Evolutionary conservation across 495 filamentous ascomycete genomes (phyloP), one percentile per base, ranked within the genome.

Genomic region (Sporormia fimetaria): DNA sequence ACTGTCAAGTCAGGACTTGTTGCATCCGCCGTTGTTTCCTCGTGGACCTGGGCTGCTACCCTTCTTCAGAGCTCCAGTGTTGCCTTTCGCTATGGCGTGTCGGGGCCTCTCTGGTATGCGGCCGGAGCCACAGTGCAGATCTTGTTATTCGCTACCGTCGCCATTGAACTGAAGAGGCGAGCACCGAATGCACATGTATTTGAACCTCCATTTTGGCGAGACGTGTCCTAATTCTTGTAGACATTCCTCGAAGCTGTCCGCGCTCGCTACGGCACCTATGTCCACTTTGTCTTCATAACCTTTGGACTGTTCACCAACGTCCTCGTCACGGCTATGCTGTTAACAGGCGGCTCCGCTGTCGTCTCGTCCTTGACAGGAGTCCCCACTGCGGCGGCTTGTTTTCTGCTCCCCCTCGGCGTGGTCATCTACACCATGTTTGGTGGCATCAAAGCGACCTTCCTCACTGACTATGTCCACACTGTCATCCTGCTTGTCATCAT

Each of bases 1-100:
- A 93, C 87, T 7, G 88, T 96, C 53, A 96, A 94, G 54, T 87
- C 84, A 9, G 88, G 88, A 34, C 68, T 96, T 12, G 87, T 95
- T n/a, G 84, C 85, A 3, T 81, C 83, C 21, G 87, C 88, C n/a
- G 88, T 95, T 26, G 87, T 94, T 14, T 87, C 81, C 44, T 87
- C 80, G 28, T 96, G 88, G 88, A 95, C 88, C 6, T 94, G 87
- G 85, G 82, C 82, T 4, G 82, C 82, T 33, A 87, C 81, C 7
- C 65, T 86, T 2, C 66, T 86, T 9, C 88, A 95, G 58, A 81
- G 75, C n/a, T 80, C 84, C 8, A 77, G 77, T 21, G 83, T 96
- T 33, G 87, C 87, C 47, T 96, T 94, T 63, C 67, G 76, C 40
- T 96, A 96, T 57, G 88, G 88, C 42, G 80, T 94, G 27, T 88